These are phyloP conservation scores for Yarrowia osloensis DNA, from an alignment of 805 yeast genomes.

Conservation along the genomic window DNA sequence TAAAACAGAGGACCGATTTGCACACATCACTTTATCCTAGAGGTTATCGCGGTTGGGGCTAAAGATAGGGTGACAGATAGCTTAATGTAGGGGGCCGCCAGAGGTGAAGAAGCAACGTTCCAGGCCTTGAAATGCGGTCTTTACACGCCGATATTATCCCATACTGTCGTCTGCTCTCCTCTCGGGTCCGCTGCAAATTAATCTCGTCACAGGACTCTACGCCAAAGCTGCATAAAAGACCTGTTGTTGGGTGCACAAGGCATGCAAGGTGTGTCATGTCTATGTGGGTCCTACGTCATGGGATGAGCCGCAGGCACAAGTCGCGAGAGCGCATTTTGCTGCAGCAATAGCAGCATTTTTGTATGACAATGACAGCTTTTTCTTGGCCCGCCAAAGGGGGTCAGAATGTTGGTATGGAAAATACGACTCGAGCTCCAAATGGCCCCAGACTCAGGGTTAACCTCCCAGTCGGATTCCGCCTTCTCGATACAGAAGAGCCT, in stretches of 20 bases:
- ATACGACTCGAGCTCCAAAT: not conserved
- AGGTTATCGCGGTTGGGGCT: slow-evolving; percentile 23
- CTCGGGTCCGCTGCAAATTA: not conserved
- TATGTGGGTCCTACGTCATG: slow-evolving; percentile 29
- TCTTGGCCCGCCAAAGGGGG: no score
- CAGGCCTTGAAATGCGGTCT: not conserved
- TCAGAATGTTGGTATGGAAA: not conserved
- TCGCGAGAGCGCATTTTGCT: not conserved
- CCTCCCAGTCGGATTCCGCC: not conserved
- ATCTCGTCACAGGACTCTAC: not conserved
- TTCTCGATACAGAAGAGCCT: not conserved
- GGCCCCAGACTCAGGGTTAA: not conserved
- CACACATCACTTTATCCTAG: slow-evolving; percentile 12
- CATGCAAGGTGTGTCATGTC: slow-evolving; percentile 21
- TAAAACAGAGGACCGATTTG: not conserved
- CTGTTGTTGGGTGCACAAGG: slow-evolving; percentile 20
- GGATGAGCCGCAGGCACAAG: slow-evolving; percentile 24
- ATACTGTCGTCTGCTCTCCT: not conserved
- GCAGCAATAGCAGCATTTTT: not conserved
- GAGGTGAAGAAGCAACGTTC: not conserved
- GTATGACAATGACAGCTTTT: not conserved
- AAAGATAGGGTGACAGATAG: slow-evolving; percentile 25
- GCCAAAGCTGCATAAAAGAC: slow-evolving; percentile 1
- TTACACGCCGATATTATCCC: not conserved
- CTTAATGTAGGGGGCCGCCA: not conserved